A percentile compares a stretch with the other conserved stretches of the same genome.
Conservation (phyloP, 768 basidiomycete genomes). For the Lyophyllum atratum region DNA sequence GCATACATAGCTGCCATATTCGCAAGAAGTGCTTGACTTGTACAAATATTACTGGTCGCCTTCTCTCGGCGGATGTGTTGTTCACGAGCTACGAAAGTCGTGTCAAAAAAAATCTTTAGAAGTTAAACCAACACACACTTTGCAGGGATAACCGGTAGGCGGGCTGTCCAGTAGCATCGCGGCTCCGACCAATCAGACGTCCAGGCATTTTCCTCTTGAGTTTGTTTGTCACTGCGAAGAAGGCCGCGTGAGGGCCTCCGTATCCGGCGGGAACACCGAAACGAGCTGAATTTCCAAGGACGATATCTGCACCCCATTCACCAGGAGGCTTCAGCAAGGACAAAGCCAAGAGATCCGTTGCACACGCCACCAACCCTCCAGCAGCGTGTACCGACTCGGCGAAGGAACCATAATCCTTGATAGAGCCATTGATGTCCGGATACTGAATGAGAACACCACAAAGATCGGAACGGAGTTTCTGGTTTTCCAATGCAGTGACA, state of each 20-base stretch:
- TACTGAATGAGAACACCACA: slow-evolving; percentile 94
- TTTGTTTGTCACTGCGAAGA: slow-evolving; percentile 91
- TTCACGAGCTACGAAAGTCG: slow-evolving; percentile 68
- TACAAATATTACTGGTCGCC: slow-evolving; percentile 98
- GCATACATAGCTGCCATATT: slow-evolving; percentile 99
- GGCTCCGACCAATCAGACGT: slow-evolving; percentile 87
- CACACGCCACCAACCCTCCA: slow-evolving; percentile 84
- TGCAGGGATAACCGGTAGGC: slow-evolving; percentile 94
- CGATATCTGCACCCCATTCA: slow-evolving; percentile 98
- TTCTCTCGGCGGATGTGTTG: slow-evolving; percentile 98
- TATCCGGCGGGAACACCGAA: slow-evolving; percentile 98
- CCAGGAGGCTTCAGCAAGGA: slow-evolving; percentile 94
- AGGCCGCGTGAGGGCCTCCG: slow-evolving; percentile 96
- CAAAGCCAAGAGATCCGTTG: slow-evolving; percentile 90
- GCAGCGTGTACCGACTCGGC: slow-evolving; percentile 67
- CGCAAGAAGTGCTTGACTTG: slow-evolving; percentile 94
- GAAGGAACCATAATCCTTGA: slow-evolving; percentile 72
- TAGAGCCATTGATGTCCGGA: slow-evolving; percentile 84
- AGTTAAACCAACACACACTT: slow-evolving; percentile 61
- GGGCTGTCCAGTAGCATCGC: slow-evolving; percentile 79
- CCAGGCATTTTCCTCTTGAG: slow-evolving; percentile 99
- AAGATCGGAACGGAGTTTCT: slow-evolving; percentile 57
- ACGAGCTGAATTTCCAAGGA: slow-evolving; percentile 91
- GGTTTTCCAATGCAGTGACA: slow-evolving; percentile 48
- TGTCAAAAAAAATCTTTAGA: neutral